phyloP scores from a whole-genome alignment of 2,329 filamentous ascomycete genomes.

The Botrytis pseudocinerea region DNA sequence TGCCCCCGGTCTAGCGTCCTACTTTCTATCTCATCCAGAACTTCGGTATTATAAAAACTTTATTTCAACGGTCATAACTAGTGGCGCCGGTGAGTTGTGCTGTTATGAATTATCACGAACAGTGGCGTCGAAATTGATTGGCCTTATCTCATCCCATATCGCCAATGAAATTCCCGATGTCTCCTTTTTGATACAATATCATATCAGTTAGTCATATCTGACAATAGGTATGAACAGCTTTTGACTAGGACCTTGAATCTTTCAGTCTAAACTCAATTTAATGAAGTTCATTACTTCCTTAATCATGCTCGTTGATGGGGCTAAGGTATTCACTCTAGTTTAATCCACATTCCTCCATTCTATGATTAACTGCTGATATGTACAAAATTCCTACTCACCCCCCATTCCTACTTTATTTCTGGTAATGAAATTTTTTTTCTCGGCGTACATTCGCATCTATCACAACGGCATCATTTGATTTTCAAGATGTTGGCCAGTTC shows the following conservation, averaged over 20 bases:
- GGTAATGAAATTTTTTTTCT: neutral
- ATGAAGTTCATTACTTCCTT: neutral
- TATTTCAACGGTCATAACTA: neutral
- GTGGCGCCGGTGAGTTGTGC: neutral
- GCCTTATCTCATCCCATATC: neutral
- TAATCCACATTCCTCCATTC: neutral
- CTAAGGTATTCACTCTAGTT: neutral
- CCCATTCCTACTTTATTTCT: neutral
- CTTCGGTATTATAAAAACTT: neutral
- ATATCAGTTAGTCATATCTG: neutral
- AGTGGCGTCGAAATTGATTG: neutral
- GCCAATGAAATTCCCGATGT: neutral
- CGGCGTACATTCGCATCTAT: neutral
- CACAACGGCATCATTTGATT: neutral
- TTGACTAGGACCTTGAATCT: neutral
- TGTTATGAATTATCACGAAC: neutral
- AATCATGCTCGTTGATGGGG: no score
- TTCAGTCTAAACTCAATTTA: neutral
- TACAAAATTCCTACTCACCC: neutral
- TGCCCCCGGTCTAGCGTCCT: neutral
- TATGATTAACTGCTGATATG: neutral
- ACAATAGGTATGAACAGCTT: neutral
- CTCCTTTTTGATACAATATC: neutral
- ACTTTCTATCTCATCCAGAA: neutral
- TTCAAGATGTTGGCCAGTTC: conserved; percentile 13